Conservation (phyloP, 2,329 filamentous ascomycete genomes). For the Talaromyces sp. region DNA sequence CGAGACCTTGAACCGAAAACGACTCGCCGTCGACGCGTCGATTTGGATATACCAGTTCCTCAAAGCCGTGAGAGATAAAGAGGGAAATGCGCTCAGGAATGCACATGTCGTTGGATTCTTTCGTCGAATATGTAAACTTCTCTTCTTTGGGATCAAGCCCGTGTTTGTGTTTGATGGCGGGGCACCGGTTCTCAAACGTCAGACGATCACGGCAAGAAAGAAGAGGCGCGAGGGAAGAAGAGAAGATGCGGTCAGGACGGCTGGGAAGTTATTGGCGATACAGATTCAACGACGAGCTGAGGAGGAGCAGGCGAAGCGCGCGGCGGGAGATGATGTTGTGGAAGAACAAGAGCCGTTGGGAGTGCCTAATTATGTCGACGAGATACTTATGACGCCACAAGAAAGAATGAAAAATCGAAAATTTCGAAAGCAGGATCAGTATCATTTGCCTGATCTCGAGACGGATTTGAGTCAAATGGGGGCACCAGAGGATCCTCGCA, state of each 20-base stretch:
- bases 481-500: slow-evolving; percentile 82
- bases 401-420: slow-evolving; percentile 70
- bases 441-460: slow-evolving; percentile 85
- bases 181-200: slow-evolving; percentile 82
- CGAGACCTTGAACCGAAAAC: slow-evolving; percentile 91
- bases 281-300: slow-evolving; percentile 91
- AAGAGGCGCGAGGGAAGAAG: slow-evolving; percentile 77
- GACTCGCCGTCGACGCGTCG: slow-evolving; percentile 92
- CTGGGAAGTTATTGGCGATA: slow-evolving; percentile 83
- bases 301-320: slow-evolving; percentile 69
- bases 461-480: slow-evolving; percentile 79
- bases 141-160: slow-evolving; percentile 93
- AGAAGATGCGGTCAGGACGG: slow-evolving; percentile 89
- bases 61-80: slow-evolving; percentile 97
- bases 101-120: slow-evolving; percentile 98
- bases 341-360: slow-evolving; percentile 65
- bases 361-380: slow-evolving; percentile 79
- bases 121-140: slow-evolving; percentile 91
- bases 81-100: slow-evolving; percentile 93
- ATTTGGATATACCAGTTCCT: slow-evolving; percentile 99
- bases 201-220: slow-evolving; percentile 79
- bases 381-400: slow-evolving; percentile 72
- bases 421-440: slow-evolving; percentile 90
- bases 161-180: slow-evolving; percentile 98
- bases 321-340: slow-evolving; percentile 32